Percentiles rank a stretch among this genome's conserved stretches.
Evolutionary conservation across 768 basidiomycete genomes (phyloP).

Genomic region (Filobasidium floriforme): DNA sequence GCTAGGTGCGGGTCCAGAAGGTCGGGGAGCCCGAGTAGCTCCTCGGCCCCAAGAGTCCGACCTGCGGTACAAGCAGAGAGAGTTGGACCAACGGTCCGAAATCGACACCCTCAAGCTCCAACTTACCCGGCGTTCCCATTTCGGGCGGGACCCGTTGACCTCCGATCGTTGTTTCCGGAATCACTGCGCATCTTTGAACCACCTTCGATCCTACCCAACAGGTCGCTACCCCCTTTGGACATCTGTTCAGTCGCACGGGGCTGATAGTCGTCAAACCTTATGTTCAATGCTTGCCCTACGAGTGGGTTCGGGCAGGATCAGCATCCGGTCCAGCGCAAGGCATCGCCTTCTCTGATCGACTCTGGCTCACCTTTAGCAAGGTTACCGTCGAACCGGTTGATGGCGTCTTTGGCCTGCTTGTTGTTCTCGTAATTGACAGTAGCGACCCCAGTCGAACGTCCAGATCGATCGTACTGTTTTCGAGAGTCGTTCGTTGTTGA

Average conservation of each 20-base stretch:
- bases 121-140: not conserved
- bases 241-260: not conserved
- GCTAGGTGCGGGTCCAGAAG: slow-evolving; percentile 47
- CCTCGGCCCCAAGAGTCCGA: not conserved
- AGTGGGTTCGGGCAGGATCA: not conserved
- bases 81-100: not conserved
- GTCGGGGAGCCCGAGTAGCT: not conserved
- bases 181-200: not conserved
- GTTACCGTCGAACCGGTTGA: slow-evolving; percentile 76
- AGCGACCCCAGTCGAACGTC: slow-evolving; percentile 78
- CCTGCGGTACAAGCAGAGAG: not conserved
- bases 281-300: slow-evolving; percentile 22
- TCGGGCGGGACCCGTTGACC: not conserved
- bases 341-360: not conserved
- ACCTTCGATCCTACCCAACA: slow-evolving; percentile 4
- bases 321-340: not conserved
- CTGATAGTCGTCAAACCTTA: slow-evolving; percentile 21
- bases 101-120: not conserved
- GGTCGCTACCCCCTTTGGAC: slow-evolving; percentile 2
- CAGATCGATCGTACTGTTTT: slow-evolving; percentile 82
- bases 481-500: not conserved
- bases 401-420: slow-evolving; percentile 71
- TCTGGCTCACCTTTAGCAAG: slow-evolving; percentile 66
- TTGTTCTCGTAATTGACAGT: slow-evolving; percentile 69
- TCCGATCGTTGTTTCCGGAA: not conserved